Conservation (phyloP, 1,284 basidiomycete species). For the Pseudozyma hubeiensis region DNA sequence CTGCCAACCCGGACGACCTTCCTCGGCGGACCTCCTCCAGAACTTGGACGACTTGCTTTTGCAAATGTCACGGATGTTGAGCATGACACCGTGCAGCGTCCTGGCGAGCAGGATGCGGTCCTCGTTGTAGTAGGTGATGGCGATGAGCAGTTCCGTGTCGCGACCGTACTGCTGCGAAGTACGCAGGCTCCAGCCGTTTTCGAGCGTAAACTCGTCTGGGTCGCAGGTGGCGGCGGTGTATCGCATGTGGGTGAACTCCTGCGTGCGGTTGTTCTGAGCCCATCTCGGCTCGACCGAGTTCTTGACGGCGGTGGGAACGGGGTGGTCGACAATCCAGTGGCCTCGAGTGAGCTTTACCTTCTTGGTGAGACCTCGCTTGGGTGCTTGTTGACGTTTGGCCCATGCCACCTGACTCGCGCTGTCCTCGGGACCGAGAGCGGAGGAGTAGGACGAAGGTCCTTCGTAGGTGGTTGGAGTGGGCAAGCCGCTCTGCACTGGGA, state of each 20-base stretch:
- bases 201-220: slow-evolving; percentile 83
- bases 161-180: slow-evolving; percentile 84
- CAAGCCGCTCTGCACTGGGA: slow-evolving; percentile 21
- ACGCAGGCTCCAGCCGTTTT: slow-evolving; percentile 83
- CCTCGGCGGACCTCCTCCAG: slow-evolving; percentile 77
- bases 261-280: slow-evolving; percentile 63
- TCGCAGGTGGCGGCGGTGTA: slow-evolving; percentile 83
- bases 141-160: slow-evolving; percentile 89
- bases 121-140: slow-evolving; percentile 79
- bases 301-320: slow-evolving; percentile 86
- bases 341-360: slow-evolving; percentile 87
- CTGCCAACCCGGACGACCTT: slow-evolving; percentile 82
- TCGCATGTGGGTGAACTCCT: slow-evolving; percentile 93
- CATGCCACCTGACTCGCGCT: slow-evolving; percentile 62
- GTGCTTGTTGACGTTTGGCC: slow-evolving; percentile 67
- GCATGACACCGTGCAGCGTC: slow-evolving; percentile 93
- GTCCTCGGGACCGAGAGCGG: slow-evolving; percentile 48
- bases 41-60: slow-evolving; percentile 94
- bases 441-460: slow-evolving; percentile 37
- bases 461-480: slow-evolving; percentile 39
- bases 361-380: slow-evolving; percentile 72
- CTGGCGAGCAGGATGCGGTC: slow-evolving; percentile 82
- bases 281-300: slow-evolving; percentile 88
- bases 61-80: slow-evolving; percentile 98
- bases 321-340: slow-evolving; percentile 69